These are phyloP conservation scores for Perilla frutescens DNA, from an alignment of 257 asterid species.

Conservation along the genomic window DNA sequence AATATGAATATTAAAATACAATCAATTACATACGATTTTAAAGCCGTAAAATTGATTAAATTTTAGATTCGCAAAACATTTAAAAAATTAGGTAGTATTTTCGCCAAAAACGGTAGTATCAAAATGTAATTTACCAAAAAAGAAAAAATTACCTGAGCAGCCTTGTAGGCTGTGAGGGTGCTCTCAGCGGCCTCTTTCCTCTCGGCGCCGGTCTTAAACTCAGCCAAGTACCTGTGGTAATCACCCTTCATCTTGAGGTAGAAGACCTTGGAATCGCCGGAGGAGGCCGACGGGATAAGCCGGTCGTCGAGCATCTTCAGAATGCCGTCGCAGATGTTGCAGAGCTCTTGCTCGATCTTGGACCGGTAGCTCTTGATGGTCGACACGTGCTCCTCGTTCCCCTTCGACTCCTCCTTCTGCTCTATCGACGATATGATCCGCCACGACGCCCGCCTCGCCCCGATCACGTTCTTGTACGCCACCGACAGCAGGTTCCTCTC, in stretches of 20 bases:
- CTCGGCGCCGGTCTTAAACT: conserved; percentile 70
- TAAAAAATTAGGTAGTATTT: too few species aligned
- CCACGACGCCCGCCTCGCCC: conserved; percentile 25
- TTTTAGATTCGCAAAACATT: too few species aligned
- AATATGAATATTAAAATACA: too few species aligned
- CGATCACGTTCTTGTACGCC: conserved; percentile 26
- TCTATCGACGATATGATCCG: conserved; percentile 27
- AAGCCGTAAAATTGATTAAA: too few species aligned
- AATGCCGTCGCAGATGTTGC: conserved; percentile 74
- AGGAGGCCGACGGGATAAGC: conserved; percentile 61
- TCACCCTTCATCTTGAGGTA: conserved; percentile 89
- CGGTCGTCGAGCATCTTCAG: conserved; percentile 64
- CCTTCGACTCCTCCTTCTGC: conserved; percentile 52
- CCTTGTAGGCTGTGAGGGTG: conserved; percentile 80
- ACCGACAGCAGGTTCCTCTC: conserved; percentile 26
- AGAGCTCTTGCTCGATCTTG: conserved; percentile 73
- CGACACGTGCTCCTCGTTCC: conserved; percentile 75
- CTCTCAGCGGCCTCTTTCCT: conserved; percentile 86
- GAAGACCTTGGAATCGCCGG: conserved; percentile 81
- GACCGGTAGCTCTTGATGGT: conserved; percentile 65
- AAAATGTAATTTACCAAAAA: too few species aligned
- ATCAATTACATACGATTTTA: too few species aligned
- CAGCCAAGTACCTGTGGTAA: conserved; percentile 80
- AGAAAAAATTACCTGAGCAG: too few species aligned
- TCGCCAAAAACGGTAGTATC: too few species aligned